Conservation (phyloP, 176 grass and related monocot species). For the Panicum miliaceum region DNA sequence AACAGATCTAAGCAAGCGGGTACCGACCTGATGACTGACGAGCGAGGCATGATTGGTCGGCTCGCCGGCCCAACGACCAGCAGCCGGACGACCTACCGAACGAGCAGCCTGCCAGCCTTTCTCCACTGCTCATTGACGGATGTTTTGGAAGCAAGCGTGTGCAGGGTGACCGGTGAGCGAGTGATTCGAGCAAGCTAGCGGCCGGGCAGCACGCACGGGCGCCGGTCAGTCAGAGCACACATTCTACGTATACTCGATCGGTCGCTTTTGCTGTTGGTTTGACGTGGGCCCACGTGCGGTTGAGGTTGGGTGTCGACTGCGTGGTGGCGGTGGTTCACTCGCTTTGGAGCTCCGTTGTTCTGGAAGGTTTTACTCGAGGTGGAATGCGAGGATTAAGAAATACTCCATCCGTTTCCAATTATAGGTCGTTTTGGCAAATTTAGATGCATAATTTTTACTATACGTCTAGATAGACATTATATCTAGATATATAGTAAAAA, state of each 20-base stretch:
- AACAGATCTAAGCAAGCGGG: too few species aligned
- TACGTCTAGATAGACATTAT: too few species aligned
- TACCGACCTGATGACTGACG: not conserved
- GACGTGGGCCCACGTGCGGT: not conserved
- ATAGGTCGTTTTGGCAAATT: too few species aligned
- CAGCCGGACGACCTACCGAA: not conserved
- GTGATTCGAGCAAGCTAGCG: not conserved
- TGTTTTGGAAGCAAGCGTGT: constrained; percentile 32
- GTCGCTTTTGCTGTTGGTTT: not conserved
- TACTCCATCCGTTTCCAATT: too few species aligned
- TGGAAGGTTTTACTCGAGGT: not conserved
- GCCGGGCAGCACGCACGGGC: not conserved
- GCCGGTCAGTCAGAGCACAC: not conserved
- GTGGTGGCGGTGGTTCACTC: not conserved
- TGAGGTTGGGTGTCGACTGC: not conserved
- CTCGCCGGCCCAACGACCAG: constrained; percentile 19
- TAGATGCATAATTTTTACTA: too few species aligned
- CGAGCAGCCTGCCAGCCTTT: not conserved
- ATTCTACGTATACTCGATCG: not conserved
- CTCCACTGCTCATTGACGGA: constrained; percentile 20
- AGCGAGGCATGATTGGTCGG: constrained; percentile 14
- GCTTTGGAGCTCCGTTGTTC: not conserved
- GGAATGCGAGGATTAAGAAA: not conserved
- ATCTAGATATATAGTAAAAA: too few species aligned
- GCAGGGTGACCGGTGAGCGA: not conserved